phyloP scores from a whole-genome alignment of 2,329 filamentous ascomycete species.

The Immersiporthe knoxdaviesiana region DNA sequence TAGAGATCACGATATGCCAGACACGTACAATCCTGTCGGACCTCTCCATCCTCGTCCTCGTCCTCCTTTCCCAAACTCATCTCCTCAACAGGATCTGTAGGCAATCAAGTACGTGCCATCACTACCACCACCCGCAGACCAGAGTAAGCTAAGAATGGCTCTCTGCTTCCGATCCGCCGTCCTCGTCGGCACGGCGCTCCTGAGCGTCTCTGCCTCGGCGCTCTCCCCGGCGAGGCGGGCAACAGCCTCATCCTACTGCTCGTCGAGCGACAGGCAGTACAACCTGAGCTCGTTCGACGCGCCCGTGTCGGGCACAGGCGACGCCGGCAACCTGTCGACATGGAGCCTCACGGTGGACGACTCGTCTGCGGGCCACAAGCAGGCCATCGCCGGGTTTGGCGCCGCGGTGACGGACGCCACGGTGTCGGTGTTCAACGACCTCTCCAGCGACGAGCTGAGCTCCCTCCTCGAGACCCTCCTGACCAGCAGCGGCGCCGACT shows the following conservation, averaged over 20 bases:
- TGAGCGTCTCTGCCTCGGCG: conserved; percentile 22
- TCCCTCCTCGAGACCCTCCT: conserved; percentile 43
- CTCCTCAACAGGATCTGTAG: not conserved
- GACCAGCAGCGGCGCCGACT: conserved; percentile 43
- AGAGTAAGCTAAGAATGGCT: conserved; percentile 16
- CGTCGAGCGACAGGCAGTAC: conserved; percentile 43
- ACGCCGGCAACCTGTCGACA: conserved; percentile 38
- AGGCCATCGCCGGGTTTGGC: conserved; percentile 47
- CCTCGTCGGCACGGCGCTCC: conserved; percentile 18
- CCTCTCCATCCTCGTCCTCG: not conserved
- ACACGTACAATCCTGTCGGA: not conserved
- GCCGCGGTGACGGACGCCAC: conserved; percentile 48
- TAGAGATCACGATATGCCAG: not conserved
- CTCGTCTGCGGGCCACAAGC: conserved; percentile 42
- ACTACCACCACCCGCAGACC: not conserved
- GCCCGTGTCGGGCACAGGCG: conserved; percentile 41
- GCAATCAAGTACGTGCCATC: not conserved
- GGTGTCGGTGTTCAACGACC: conserved; percentile 42
- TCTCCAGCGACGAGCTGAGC: conserved; percentile 37
- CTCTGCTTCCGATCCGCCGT: conserved; percentile 9
- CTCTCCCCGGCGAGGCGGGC: conserved; percentile 25
- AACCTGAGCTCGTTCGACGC: conserved; percentile 40
- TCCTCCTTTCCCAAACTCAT: not conserved
- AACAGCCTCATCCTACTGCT: conserved; percentile 39
- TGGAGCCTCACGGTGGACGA: conserved; percentile 47